Evolutionary conservation across 208 protist species (phyloP).

Genomic region (Crithidia mellificae): DNA sequence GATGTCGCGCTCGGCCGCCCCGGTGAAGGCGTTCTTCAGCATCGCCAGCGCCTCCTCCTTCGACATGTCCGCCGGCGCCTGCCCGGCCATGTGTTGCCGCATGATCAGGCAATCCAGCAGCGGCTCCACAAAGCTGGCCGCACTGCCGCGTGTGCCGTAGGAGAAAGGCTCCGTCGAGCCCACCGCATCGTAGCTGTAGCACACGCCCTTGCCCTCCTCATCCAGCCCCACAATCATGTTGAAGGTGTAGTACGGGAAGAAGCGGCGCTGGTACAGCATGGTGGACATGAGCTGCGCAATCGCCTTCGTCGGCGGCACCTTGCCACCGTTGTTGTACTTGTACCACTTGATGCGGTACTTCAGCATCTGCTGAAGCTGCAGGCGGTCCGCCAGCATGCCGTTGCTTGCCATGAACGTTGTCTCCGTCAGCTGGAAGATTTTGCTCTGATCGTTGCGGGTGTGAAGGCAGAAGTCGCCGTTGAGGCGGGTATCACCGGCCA

Average conservation of each 20-base stretch:
- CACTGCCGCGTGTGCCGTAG: slow-evolving; percentile 94
- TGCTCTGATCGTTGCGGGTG: slow-evolving; percentile 92
- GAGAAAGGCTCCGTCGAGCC: slow-evolving; percentile 95
- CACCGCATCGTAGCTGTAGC: slow-evolving; percentile 98
- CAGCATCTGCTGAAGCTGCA: slow-evolving; percentile 96
- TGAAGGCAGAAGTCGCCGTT: slow-evolving; percentile 97
- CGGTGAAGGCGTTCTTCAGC: slow-evolving; percentile 96
- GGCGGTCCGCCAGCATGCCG: slow-evolving; percentile 97
- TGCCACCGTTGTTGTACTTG: slow-evolving; percentile 93
- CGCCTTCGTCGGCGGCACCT: slow-evolving; percentile 88
- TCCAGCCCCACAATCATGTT: slow-evolving; percentile 98
- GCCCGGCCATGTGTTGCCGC: slow-evolving; percentile 73
- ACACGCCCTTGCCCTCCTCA: slow-evolving; percentile 93
- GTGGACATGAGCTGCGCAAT: slow-evolving; percentile 97
- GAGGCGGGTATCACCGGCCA: slow-evolving; percentile 98
- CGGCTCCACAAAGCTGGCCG: slow-evolving; percentile 95
- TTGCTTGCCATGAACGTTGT: slow-evolving; percentile 92
- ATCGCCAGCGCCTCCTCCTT: slow-evolving; percentile 88
- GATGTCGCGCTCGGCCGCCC: slow-evolving; percentile 97
- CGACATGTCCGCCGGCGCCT: slow-evolving; percentile 66
- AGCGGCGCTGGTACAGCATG: slow-evolving; percentile 97
- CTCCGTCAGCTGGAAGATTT: slow-evolving; percentile 94
- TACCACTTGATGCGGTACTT: slow-evolving; percentile 93
- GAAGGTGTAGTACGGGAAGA: slow-evolving; percentile 99
- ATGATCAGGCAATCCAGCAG: slow-evolving; percentile 97